Evolutionary conservation across 805 yeast genomes (phyloP), one percentile per base, ranked within the genome.

Genomic region (Nakazawaea populi): DNA sequence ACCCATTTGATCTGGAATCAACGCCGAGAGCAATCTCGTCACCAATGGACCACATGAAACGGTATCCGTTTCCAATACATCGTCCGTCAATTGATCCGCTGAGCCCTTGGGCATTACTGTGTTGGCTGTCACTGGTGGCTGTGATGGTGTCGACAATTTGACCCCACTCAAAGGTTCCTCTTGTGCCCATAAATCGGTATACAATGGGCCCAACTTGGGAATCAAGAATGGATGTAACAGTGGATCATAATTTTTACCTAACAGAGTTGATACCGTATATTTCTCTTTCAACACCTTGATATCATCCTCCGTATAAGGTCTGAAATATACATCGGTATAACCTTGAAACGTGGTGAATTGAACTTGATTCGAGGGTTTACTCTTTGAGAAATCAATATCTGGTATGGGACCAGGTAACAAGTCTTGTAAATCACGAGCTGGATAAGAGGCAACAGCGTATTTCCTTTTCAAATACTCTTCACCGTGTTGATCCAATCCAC

Each of bases 1-100:
- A 30, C 55, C 54, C 31, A 61, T 59, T 28, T 63, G 68, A 41
- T 77, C 77, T 56, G 78, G 74, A 50, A 90, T 69, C 9, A 92
- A 74, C 0, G 97, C 98, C 5, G 96, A 80, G 48, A 92, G 64
- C 43, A 92, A 71, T 52, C 99, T 76, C 28, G 91, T 83, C 0
- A 95, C 85, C 36, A 92, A 73, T 1, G 99, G 98, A 1, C 99
- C 99, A 63, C 96, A 85, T 0, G 96, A 85, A 1, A 92, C 72
- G 27, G 79, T 82, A 52, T 87, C 92, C 0, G 85, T 75, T 56
- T 87, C 92, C 51, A 91, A 65, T 1, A 69, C 65, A 4, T 79
- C 83, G 59, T 87, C 96, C 30, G 67, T 71, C 43, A 87, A 58
- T 30, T 72, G 75, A 27, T 77, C 82, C 1, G 83, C 71, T 1